Evolutionary conservation across 2,329 filamentous ascomycete species (phyloP).

Genomic region (Ceratocystis huliohia): DNA sequence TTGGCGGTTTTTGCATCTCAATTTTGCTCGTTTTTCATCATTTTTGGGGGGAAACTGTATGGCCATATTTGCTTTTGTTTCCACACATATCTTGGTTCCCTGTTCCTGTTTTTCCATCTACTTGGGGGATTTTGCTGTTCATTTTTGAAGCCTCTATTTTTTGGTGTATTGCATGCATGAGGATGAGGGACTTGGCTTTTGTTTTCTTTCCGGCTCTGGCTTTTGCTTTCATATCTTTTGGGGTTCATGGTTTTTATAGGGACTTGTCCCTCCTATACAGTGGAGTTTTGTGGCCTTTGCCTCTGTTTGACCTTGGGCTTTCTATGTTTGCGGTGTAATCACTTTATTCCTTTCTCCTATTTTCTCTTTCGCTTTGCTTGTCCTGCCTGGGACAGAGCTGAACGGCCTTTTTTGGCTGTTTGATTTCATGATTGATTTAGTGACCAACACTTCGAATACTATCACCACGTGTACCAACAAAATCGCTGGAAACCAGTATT

Average conservation of each 20-base stretch:
- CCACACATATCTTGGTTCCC: not conserved
- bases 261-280: slow-evolving; percentile 17
- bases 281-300: slow-evolving; percentile 13
- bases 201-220: slow-evolving; percentile 3
- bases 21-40: slow-evolving; percentile 12
- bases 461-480: not conserved
- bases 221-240: not conserved
- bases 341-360: not conserved
- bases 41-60: slow-evolving; percentile 5
- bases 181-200: slow-evolving; percentile 17
- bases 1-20: slow-evolving; percentile 5
- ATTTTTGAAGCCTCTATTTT: slow-evolving; percentile 12
- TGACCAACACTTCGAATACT: not conserved
- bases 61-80: slow-evolving; percentile 6
- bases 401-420: not conserved
- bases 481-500: too few species aligned
- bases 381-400: too few species aligned
- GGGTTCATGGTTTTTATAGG: slow-evolving; percentile 12
- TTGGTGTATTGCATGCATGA: slow-evolving; percentile 16
- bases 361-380: not conserved
- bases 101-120: slow-evolving; percentile 1
- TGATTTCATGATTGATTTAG: slow-evolving; percentile 1
- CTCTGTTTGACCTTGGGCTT: not conserved
- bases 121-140: not conserved
- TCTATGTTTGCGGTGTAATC: not conserved